Conservation (phyloP, 164 flowering plant species). For the Pachysandra terminalis region DNA sequence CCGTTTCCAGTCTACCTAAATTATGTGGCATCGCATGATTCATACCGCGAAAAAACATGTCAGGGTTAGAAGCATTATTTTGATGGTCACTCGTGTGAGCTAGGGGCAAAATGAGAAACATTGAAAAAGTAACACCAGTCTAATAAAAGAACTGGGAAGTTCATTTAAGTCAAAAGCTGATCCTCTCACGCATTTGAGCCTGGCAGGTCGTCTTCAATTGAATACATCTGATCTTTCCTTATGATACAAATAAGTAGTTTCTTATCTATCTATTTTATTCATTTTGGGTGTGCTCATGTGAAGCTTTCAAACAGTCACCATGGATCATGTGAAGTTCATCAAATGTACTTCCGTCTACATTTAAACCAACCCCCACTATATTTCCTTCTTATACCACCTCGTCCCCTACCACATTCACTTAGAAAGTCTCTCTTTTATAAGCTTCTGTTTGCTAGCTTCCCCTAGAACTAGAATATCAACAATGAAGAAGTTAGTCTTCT, state of each 20-base stretch:
- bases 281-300: too few species aligned
- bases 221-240: not conserved
- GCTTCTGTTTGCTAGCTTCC: too few species aligned
- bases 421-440: too few species aligned
- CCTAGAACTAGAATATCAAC: constrained; percentile 2
- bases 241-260: not conserved
- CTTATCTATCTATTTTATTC: constrained; percentile 18
- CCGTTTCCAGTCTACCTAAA: too few species aligned
- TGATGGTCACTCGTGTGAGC: too few species aligned
- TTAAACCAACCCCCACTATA: constrained; percentile 25
- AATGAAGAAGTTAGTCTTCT: constrained; percentile 16
- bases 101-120: too few species aligned
- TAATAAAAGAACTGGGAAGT: not conserved
- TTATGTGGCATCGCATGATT: too few species aligned
- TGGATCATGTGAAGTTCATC: constrained; percentile 60
- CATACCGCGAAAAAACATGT: too few species aligned
- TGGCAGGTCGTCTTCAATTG: not conserved
- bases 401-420: too few species aligned
- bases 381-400: not conserved
- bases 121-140: too few species aligned
- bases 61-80: too few species aligned
- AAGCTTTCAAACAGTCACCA: constrained; percentile 33
- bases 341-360: constrained; percentile 29
- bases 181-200: constrained; percentile 12
- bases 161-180: constrained; percentile 13